These are phyloP conservation scores for Aspergillus incahuasiensis DNA, from an alignment of 495 filamentous ascomycete genomes.

Conservation along the genomic window DNA sequence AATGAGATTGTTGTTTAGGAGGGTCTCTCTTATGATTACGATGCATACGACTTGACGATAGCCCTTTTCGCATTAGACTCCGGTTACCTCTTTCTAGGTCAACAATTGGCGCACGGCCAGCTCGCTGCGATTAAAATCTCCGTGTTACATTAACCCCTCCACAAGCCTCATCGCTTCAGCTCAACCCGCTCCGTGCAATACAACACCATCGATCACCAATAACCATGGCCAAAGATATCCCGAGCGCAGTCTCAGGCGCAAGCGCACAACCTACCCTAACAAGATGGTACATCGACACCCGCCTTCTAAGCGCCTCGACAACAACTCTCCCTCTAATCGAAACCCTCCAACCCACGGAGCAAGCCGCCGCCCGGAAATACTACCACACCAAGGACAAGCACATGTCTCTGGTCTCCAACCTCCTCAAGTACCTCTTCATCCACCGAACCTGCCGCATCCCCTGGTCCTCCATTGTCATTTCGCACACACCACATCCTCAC, in stretches of 20 bases:
- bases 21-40: background rate
- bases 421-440: constrained; percentile 76
- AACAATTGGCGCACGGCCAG: background rate
- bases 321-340: constrained; percentile 34
- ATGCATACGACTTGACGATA: background rate
- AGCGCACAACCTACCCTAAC: constrained; percentile 10
- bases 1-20: background rate
- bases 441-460: constrained; percentile 55
- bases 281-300: constrained; percentile 45
- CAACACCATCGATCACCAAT: background rate
- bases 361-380: constrained; percentile 32
- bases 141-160: background rate
- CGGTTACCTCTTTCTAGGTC: background rate
- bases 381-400: constrained; percentile 38
- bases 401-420: constrained; percentile 63
- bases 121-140: background rate
- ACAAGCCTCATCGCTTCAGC: background rate
- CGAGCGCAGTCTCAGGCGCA: background rate
- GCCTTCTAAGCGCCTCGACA: constrained; percentile 28
- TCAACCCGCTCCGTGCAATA: background rate
- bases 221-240: constrained; percentile 13
- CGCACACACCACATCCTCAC: constrained; percentile 59
- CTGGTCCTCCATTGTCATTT: constrained; percentile 61
- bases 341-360: constrained; percentile 32
- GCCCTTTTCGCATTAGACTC: background rate